These are phyloP conservation scores for Cordyceps javanica DNA, from an alignment of 2,329 filamentous ascomycete species.

Conservation along the genomic window DNA sequence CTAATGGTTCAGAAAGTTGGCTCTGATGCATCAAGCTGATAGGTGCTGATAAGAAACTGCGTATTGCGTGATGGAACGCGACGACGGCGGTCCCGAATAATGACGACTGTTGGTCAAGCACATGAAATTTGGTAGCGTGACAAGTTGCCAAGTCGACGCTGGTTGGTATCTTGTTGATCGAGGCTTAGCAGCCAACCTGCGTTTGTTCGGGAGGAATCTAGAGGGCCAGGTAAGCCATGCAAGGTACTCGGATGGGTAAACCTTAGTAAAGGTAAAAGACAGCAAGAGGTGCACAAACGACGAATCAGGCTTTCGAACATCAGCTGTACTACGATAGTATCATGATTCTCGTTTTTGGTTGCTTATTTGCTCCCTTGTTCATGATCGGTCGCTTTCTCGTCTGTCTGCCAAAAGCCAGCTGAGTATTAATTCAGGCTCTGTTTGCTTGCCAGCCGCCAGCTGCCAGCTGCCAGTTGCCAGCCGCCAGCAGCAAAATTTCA, in stretches of 20 bases:
- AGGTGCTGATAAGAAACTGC: neutral
- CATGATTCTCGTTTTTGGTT: too few relatives aligned
- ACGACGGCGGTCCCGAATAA: neutral
- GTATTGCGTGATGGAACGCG: neutral
- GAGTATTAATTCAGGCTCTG: too few relatives aligned
- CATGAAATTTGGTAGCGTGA: neutral
- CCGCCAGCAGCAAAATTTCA: neutral
- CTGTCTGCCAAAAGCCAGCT: too few relatives aligned
- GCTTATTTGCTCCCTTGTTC: too few relatives aligned
- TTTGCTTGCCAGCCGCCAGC: neutral
- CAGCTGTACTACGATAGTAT: too few relatives aligned
- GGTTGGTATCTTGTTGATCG: neutral
- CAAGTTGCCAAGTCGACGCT: neutral
- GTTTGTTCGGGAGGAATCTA: too few relatives aligned
- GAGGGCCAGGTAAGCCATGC: too few relatives aligned
- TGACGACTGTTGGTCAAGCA: neutral
- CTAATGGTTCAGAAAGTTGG: neutral
- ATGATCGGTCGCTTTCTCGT: neutral
- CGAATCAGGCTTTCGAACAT: too few relatives aligned
- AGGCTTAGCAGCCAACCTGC: neutral
- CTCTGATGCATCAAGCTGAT: neutral
- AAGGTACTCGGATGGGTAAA: too few relatives aligned
- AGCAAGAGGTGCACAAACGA: too few relatives aligned
- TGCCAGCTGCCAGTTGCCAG: neutral
- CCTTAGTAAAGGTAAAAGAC: too few relatives aligned